These are phyloP conservation scores for Trichophyton benhamiae DNA, from an alignment of 2,329 filamentous ascomycete species.

Conservation along the genomic window DNA sequence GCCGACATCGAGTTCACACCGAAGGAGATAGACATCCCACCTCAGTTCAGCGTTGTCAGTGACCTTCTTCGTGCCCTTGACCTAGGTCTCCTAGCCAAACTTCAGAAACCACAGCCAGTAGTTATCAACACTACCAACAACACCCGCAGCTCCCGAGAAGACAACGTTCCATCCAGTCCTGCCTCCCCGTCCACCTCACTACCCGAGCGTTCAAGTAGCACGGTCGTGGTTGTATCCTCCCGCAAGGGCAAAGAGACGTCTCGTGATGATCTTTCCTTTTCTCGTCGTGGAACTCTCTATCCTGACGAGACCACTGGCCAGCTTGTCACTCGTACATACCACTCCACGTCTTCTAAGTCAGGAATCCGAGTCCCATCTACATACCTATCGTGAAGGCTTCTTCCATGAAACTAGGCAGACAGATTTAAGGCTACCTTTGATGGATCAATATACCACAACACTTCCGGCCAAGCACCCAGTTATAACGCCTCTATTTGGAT, in stretches of 20 bases:
- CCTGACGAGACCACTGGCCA: neutral
- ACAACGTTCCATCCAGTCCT: neutral
- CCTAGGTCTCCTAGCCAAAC: constrained; percentile 22
- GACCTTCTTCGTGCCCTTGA: constrained; percentile 33
- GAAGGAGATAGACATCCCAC: constrained; percentile 33
- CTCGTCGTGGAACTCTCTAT: neutral
- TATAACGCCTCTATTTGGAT: too few species aligned
- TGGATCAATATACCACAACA: neutral
- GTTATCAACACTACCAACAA: constrained; percentile 7
- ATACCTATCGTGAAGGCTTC: neutral
- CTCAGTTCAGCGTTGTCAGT: constrained; percentile 23
- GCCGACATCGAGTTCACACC: constrained; percentile 29
- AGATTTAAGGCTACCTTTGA: neutral
- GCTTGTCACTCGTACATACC: neutral
- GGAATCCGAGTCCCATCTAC: neutral
- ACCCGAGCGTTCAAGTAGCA: neutral
- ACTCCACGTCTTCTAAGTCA: neutral
- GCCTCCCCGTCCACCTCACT: neutral
- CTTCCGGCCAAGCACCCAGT: neutral
- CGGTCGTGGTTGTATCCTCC: neutral
- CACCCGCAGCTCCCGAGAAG: neutral
- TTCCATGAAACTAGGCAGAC: neutral
- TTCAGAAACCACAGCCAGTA: constrained; percentile 4
- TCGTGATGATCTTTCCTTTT: neutral
- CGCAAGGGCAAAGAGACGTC: neutral